Conservation (phyloP, 2,329 filamentous ascomycete species). For the Coniochaeta hoffmannii region DNA sequence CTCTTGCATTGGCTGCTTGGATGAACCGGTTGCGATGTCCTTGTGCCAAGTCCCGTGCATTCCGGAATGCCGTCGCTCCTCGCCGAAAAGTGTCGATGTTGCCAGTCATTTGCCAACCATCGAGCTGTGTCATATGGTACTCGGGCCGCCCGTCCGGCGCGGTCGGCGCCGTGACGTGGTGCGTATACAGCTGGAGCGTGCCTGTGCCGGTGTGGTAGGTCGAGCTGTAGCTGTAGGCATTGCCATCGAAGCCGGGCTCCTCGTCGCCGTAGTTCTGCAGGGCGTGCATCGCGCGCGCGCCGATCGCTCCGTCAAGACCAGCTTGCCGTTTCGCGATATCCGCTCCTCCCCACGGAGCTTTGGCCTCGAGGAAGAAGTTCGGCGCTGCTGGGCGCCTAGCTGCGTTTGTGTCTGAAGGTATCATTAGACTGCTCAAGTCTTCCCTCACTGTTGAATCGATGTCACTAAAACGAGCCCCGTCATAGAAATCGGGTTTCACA, state of each 20-base stretch:
- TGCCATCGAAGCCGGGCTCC: slow-evolving; percentile 26
- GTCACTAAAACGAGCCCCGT: not conserved
- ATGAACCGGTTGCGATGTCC: slow-evolving; percentile 26
- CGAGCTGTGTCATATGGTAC: slow-evolving; percentile 33
- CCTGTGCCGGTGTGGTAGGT: slow-evolving; percentile 25
- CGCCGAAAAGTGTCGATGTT: slow-evolving; percentile 21
- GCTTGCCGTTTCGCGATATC: slow-evolving; percentile 20
- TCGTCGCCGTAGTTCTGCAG: slow-evolving; percentile 26
- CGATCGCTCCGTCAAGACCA: slow-evolving; percentile 26
- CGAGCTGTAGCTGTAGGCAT: slow-evolving; percentile 29
- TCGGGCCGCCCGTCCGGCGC: slow-evolving; percentile 21
- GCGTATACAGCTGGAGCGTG: slow-evolving; percentile 28
- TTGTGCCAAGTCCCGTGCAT: slow-evolving; percentile 29
- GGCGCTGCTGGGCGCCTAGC: slow-evolving; percentile 8
- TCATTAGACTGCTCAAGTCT: slow-evolving; percentile 10
- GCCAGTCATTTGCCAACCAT: slow-evolving; percentile 19
- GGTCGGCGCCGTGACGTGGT: slow-evolving; percentile 25
- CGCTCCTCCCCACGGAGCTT: slow-evolving; percentile 3
- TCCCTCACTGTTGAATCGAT: not conserved
- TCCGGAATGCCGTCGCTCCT: slow-evolving; percentile 30
- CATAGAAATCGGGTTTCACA: not conserved
- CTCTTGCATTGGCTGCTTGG: slow-evolving; percentile 13
- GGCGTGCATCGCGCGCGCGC: slow-evolving; percentile 19
- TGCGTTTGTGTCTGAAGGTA: slow-evolving; percentile 13
- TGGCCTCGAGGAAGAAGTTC: slow-evolving; percentile 13